Percentiles rank a stretch among this genome's conserved stretches.
Conservation (phyloP, 768 basidiomycete species). For the Lactarius vividus region DNA sequence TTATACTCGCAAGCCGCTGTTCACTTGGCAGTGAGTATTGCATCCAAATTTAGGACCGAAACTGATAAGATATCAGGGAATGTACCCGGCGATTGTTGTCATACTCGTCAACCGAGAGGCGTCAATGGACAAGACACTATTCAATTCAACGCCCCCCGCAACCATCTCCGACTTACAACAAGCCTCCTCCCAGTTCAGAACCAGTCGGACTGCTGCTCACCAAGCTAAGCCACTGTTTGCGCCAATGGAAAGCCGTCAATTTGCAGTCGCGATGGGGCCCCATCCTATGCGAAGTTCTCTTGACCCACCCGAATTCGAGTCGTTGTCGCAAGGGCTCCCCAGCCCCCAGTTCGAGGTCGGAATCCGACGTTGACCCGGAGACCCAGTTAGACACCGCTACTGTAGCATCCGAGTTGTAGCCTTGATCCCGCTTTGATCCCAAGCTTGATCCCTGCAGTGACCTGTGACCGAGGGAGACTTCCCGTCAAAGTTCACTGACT, state of each 20-base stretch:
- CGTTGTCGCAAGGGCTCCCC: neutral
- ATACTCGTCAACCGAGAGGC: constrained; percentile 2
- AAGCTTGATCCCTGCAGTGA: too few species aligned
- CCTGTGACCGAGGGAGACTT: too few species aligned
- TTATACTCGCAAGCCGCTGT: neutral
- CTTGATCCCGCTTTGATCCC: too few species aligned
- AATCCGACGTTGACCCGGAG: neutral
- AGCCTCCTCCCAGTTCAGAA: neutral
- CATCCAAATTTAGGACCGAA: neutral
- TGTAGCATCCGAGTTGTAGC: too few species aligned
- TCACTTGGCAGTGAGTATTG: neutral
- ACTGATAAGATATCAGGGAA: neutral
- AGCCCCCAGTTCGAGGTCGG: neutral
- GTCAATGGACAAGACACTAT: neutral
- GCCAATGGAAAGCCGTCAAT: neutral
- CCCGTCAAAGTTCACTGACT: too few species aligned
- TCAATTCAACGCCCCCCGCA: neutral
- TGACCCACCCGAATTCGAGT: neutral
- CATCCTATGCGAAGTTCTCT: neutral
- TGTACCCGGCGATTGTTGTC: neutral
- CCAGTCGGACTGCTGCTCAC: neutral
- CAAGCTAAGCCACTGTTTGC: neutral
- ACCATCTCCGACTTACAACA: neutral
- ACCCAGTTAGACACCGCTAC: too few species aligned
- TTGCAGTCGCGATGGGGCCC: neutral